These are phyloP conservation scores for Triangularia setosa DNA, from an alignment of 2,329 filamentous ascomycete species.

Conservation along the genomic window DNA sequence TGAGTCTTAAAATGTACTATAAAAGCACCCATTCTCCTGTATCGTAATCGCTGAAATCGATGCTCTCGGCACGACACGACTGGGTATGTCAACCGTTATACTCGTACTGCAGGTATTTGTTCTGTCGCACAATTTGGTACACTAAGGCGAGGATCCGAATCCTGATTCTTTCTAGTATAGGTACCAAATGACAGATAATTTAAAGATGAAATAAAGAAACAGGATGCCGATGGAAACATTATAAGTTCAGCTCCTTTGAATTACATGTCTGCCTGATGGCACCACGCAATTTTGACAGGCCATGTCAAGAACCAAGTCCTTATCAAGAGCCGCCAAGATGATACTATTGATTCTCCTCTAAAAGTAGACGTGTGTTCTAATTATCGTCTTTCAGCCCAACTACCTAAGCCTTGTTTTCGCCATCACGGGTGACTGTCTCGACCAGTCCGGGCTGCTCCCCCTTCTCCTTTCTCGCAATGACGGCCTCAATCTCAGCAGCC, in stretches of 20 bases:
- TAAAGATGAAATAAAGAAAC: too few species aligned
- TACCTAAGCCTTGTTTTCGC: conserved; percentile 17
- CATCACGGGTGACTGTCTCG: neutral
- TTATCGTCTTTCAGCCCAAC: neutral
- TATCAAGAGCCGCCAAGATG: neutral
- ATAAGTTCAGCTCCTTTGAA: neutral
- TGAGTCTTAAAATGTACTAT: too few species aligned
- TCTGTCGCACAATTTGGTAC: too few species aligned
- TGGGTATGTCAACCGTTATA: too few species aligned
- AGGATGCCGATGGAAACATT: too few species aligned
- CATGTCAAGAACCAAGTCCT: neutral
- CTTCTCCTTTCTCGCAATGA: conserved; percentile 23
- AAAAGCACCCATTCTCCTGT: too few species aligned
- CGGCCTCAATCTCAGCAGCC: conserved; percentile 28
- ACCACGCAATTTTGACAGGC: neutral
- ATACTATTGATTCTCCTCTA: neutral
- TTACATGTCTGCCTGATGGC: neutral
- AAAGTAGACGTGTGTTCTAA: neutral
- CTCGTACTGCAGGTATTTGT: too few species aligned
- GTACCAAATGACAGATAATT: too few species aligned
- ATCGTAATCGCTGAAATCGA: too few species aligned
- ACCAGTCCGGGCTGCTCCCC: conserved; percentile 6
- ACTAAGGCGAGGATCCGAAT: too few species aligned
- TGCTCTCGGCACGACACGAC: too few species aligned
- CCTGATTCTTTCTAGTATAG: too few species aligned